Evolutionary conservation across 305 asterid species (phyloP), one percentile per base, ranked within the genome.

Genomic region (Fraxinus floribunda): DNA sequence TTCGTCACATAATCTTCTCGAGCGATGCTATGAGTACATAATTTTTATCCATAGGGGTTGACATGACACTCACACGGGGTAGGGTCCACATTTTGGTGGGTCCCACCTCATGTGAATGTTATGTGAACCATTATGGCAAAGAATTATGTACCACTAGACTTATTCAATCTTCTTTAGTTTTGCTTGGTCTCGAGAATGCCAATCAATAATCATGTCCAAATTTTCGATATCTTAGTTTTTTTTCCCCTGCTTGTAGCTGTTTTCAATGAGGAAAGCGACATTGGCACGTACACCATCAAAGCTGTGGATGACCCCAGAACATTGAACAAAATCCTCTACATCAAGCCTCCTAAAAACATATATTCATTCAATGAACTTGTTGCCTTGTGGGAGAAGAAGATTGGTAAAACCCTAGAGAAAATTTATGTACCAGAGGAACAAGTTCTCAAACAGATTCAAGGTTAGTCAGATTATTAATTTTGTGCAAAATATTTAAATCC

Each of bases 301-400:
- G 82, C 93, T 1, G 94, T 87, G 81, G 97, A 91, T 77, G 98
- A 94, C 71, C 98, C 95, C 3, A 87, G 96, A 64, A 87, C 96
- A 13, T 80, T 92, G 89, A 94, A 94, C 91, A 93, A 92, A 81
- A 79, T 76, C 44, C 87, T 94, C 41, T 91, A 89, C 87, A 66
- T 93, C 11, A 91, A 62, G 85, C 98, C 97, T 36, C 82, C 91
- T 0, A 86, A 90, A 77, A 93, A 94, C 86, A 85, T 74, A 3
- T 81, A 78, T 1, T 77, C 98, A 0, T 90, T 92, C 83, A 93
- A 94, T 22, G 92, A 94, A 49, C 83, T 91, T 2, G 96, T 91
- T 52, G 88, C 90, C 24, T 38, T 89, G 11, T 94, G 97, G 97
- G 98, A 94, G 94, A 93, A 92, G 85, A 89, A 90, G 88, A 91